phyloP scores from a whole-genome alignment of 441 rosid species.

The Populus hybrid region DNA sequence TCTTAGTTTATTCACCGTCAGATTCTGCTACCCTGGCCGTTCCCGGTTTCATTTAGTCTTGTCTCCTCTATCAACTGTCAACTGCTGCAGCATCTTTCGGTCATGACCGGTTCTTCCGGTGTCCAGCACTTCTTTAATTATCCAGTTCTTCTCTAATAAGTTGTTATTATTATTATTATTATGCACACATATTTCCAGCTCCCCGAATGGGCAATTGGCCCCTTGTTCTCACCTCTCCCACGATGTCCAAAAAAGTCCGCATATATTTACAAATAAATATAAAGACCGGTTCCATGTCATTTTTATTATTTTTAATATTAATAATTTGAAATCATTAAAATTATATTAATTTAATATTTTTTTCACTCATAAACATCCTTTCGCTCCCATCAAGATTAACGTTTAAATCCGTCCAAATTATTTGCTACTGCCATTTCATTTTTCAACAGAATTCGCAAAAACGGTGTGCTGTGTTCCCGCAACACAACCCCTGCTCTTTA shows the following conservation, averaged over 20 bases:
- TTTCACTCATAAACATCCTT: not conserved
- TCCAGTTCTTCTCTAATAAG: not conserved
- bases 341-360: no score
- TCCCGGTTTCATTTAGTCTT: not conserved
- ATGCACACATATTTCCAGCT: not conserved
- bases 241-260: not conserved
- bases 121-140: not conserved
- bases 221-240: not conserved
- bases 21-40: not conserved
- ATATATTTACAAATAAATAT: not conserved
- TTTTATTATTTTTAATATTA: no score
- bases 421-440: not conserved
- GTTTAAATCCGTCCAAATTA: no score
- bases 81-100: not conserved
- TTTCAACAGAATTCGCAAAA: not conserved
- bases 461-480: not conserved
- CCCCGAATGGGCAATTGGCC: not conserved
- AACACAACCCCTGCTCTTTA: no score
- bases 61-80: not conserved
- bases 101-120: not conserved
- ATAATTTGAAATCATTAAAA: no score
- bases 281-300: not conserved
- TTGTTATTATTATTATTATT: no score
- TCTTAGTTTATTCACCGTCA: not conserved
- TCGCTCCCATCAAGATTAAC: not conserved